These are phyloP conservation scores for Pseudogymnoascus sp. DNA, from an alignment of 2,329 filamentous ascomycete species.

Conservation along the genomic window DNA sequence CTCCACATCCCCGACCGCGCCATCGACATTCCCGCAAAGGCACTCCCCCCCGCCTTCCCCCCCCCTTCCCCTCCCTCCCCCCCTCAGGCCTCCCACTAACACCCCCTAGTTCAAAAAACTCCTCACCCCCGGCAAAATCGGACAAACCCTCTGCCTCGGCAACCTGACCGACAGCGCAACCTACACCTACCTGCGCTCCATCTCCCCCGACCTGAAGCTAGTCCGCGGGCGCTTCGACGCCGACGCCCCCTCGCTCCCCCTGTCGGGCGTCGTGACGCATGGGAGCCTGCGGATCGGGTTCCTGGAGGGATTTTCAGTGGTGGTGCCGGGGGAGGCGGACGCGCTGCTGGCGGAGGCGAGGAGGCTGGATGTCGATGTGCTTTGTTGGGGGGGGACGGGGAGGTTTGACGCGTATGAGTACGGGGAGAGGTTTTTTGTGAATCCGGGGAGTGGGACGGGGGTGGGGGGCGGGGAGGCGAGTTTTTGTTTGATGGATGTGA, in stretches of 20 bases:
- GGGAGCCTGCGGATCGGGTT: slow-evolving; percentile 58
- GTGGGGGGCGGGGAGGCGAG: slow-evolving; percentile 61
- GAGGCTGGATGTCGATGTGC: slow-evolving; percentile 58
- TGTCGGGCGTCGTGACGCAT: slow-evolving; percentile 59
- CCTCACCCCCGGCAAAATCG: no score
- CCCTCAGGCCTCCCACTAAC: no score
- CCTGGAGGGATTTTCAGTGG: slow-evolving; percentile 59
- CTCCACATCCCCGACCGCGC: no score
- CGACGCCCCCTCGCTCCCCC: slow-evolving; percentile 55
- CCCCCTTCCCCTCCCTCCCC: no score
- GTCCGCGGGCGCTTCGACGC: slow-evolving; percentile 60
- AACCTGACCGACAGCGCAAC: no score
- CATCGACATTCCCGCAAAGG: no score
- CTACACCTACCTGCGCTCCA: no score
- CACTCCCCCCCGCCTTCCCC: no score
- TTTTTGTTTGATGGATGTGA: slow-evolving; percentile 96
- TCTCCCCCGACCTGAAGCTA: slow-evolving; percentile 64
- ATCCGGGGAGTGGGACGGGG: slow-evolving; percentile 59
- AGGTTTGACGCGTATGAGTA: slow-evolving; percentile 64
- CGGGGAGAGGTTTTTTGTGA: slow-evolving; percentile 67
- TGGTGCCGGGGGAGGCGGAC: slow-evolving; percentile 55
- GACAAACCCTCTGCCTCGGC: no score
- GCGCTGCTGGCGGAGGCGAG: slow-evolving; percentile 59
- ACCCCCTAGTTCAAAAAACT: no score
- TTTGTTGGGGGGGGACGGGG: slow-evolving; percentile 62